Conservation (phyloP, 106 monocot genomes). For the Dendrobium catenatum region DNA sequence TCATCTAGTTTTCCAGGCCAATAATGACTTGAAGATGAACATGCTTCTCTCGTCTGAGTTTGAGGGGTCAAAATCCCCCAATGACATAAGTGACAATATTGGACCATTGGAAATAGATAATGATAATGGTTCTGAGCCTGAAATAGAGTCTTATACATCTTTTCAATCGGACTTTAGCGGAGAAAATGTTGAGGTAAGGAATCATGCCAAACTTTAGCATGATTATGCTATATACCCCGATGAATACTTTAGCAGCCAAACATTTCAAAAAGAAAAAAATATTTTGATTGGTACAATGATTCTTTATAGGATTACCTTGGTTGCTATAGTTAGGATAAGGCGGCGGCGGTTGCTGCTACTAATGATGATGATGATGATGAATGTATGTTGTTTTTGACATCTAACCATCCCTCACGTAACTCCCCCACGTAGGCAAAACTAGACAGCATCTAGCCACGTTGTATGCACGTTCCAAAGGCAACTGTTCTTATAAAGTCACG, state of each 20-base stretch:
- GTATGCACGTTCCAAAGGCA: no score
- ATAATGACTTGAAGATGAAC: slow-evolving; percentile 11
- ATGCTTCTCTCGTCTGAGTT: slow-evolving; percentile 7
- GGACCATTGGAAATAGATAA: neutral
- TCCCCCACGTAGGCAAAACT: no score
- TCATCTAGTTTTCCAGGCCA: slow-evolving; percentile 16
- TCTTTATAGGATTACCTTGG: no score
- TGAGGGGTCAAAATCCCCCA: neutral
- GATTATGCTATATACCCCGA: neutral
- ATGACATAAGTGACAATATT: neutral
- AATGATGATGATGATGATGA: no score
- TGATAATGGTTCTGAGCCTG: neutral
- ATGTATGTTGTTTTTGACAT: no score
- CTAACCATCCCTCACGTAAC: no score
- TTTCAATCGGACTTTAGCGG: neutral
- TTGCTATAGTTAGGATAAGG: no score
- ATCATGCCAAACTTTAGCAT: neutral
- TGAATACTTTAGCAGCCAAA: neutral
- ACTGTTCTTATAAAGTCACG: no score
- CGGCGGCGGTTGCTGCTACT: no score
- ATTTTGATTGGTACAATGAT: neutral
- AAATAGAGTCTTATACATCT: neutral
- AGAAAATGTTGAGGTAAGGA: slow-evolving; percentile 7
- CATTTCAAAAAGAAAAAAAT: neutral
- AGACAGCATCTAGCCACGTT: no score